A percentile compares a stretch with the other conserved stretches of the same genome.
Conservation (phyloP, 805 yeast species). For the Jamesozyma gamospora region DNA sequence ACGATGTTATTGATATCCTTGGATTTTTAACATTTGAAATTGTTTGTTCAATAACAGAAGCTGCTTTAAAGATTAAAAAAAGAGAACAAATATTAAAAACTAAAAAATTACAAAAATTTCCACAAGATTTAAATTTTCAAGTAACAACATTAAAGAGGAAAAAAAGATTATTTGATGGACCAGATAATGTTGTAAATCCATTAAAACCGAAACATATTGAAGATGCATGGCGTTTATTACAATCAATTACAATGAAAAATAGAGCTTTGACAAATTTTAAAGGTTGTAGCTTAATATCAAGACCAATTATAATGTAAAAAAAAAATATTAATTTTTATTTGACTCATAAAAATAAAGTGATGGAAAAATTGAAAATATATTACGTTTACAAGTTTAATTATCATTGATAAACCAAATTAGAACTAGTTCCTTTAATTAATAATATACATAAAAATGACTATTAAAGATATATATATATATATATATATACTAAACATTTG, state of each 20-base stretch:
- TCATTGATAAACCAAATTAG: too few species aligned
- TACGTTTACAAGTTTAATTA: too few species aligned
- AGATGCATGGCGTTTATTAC: constrained; percentile 83
- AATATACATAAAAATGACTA: background rate
- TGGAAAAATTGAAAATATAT: background rate
- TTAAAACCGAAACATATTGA: constrained; percentile 69
- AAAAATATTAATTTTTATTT: background rate
- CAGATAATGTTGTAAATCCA: constrained; percentile 75
- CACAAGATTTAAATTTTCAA: constrained; percentile 29
- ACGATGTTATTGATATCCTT: constrained; percentile 89
- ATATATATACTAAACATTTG: background rate
- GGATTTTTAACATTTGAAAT: constrained; percentile 95
- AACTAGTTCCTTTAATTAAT: background rate
- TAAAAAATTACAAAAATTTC: constrained; percentile 26
- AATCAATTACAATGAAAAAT: constrained; percentile 44
- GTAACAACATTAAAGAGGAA: constrained; percentile 37
- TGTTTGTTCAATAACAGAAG: constrained; percentile 89
- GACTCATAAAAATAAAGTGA: background rate
- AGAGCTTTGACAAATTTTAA: constrained; percentile 60
- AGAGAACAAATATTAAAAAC: constrained; percentile 46
- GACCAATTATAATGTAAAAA: constrained; percentile 28
- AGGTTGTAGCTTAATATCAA: constrained; percentile 35
- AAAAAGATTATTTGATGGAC: constrained; percentile 71
- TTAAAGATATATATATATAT: background rate
- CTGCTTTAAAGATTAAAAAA: constrained; percentile 71